A percentile compares a stretch with the other conserved stretches of the same genome.
Conservation (phyloP, 1,139 yeast species). For the Yamadazyma aaseri region DNA sequence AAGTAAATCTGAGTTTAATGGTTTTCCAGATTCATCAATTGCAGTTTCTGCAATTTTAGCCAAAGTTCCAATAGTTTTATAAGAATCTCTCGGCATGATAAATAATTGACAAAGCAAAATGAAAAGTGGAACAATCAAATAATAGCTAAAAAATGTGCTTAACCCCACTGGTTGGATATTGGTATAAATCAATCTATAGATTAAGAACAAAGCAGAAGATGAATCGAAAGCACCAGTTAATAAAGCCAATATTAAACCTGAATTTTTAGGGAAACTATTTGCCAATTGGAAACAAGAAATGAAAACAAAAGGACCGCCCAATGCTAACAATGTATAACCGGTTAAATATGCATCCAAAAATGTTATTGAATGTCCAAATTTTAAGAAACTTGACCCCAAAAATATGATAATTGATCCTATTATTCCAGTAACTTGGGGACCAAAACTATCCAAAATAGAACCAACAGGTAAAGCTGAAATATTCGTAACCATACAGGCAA, state of each 20-base stretch:
- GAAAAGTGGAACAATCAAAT: constrained; percentile 70
- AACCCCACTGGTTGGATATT: constrained; percentile 34
- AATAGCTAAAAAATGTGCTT: constrained; percentile 59
- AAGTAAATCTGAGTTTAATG: constrained; percentile 40
- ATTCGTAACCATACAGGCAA: constrained; percentile 87
- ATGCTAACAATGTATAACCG: constrained; percentile 42
- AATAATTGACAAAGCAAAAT: constrained; percentile 69
- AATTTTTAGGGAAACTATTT: constrained; percentile 42
- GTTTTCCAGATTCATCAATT: constrained; percentile 60
- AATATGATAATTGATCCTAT: constrained; percentile 62
- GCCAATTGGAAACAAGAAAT: constrained; percentile 49
- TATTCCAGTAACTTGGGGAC: constrained; percentile 79
- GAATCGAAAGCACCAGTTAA: constrained; percentile 45
- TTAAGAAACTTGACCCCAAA: constrained; percentile 51
- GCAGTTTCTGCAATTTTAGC: constrained; percentile 71
- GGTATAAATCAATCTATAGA: constrained; percentile 64
- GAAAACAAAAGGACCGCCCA: constrained; percentile 48
- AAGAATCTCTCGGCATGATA: constrained; percentile 77
- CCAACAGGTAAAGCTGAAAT: constrained; percentile 83
- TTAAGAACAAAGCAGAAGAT: constrained; percentile 44
- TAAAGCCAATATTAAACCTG: constrained; percentile 42
- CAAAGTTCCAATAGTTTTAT: constrained; percentile 66
- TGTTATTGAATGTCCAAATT: constrained; percentile 27
- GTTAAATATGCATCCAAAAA: constrained; percentile 36
- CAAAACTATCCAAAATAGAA: constrained; percentile 67